Percentiles rank a stretch among this genome's conserved stretches.
phyloP scores from a whole-genome alignment of 352 stramenopile species.

The Pythium brachiatum region DNA sequence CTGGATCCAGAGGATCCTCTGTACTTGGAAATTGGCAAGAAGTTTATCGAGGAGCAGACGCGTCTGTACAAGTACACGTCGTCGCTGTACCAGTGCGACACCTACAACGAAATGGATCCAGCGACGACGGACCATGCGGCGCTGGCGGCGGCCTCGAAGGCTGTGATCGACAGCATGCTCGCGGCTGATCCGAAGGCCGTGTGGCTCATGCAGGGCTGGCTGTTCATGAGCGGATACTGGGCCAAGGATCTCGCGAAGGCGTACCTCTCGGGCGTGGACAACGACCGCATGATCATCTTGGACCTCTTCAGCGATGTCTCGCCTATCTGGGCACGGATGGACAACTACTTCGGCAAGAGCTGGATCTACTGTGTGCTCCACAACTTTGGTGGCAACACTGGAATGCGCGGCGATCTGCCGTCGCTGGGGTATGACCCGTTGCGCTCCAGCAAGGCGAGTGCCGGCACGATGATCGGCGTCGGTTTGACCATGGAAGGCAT shows the following conservation, averaged over 20 bases:
- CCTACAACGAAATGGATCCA: slow-evolving; percentile 84
- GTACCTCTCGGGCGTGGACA: slow-evolving; percentile 35
- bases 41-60: slow-evolving; percentile 71
- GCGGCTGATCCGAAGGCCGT: slow-evolving; percentile 65
- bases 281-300: slow-evolving; percentile 65
- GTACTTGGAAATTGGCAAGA: slow-evolving; percentile 75
- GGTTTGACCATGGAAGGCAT: slow-evolving; percentile 85
- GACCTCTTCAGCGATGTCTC: slow-evolving; percentile 79
- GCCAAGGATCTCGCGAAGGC: slow-evolving; percentile 54
- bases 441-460: slow-evolving; percentile 36
- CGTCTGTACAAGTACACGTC: slow-evolving; percentile 71
- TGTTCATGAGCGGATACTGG: slow-evolving; percentile 75
- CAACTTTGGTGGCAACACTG: slow-evolving; percentile 81
- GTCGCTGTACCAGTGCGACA: slow-evolving; percentile 78
- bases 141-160: slow-evolving; percentile 51
- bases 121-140: slow-evolving; percentile 49
- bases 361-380: slow-evolving; percentile 87
- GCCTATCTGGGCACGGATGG: slow-evolving; percentile 68
- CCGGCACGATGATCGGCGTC: slow-evolving; percentile 71
- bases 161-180: slow-evolving; percentile 75
- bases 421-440: slow-evolving; percentile 56
- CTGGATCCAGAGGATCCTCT: slow-evolving; percentile 78
- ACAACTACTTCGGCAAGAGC: slow-evolving; percentile 80
- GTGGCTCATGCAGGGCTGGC: slow-evolving; percentile 85
- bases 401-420: slow-evolving; percentile 68